phyloP scores from a whole-genome alignment of 2,329 filamentous ascomycete genomes.

The Fusarium haematococcum region DNA sequence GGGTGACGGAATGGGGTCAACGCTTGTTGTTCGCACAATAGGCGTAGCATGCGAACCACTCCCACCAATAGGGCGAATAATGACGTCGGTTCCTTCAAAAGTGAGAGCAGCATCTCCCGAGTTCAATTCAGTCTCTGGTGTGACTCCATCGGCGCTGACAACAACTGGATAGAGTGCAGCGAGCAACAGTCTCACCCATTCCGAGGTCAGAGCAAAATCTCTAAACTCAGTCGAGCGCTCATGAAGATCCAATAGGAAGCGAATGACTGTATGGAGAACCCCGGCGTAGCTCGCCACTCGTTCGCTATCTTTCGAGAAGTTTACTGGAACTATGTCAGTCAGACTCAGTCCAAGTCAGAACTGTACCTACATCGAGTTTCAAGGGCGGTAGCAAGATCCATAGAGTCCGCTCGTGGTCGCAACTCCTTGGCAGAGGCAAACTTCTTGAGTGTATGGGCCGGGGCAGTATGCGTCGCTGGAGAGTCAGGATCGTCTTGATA shows the following conservation, averaged over 20 bases:
- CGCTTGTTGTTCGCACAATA: slow-evolving; percentile 78
- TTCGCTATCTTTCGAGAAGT: slow-evolving; percentile 56
- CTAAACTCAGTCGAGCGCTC: slow-evolving; percentile 80
- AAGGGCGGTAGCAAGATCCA: slow-evolving; percentile 73
- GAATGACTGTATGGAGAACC: slow-evolving; percentile 80
- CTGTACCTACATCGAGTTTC: slow-evolving; percentile 63
- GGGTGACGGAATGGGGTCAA: slow-evolving; percentile 62
- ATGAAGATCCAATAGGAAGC: slow-evolving; percentile 84
- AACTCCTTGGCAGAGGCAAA: slow-evolving; percentile 28
- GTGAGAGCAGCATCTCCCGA: slow-evolving; percentile 83
- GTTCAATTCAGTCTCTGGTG: slow-evolving; percentile 86
- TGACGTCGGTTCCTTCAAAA: slow-evolving; percentile 87
- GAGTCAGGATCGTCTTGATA: slow-evolving; percentile 71
- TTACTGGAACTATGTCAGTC: slow-evolving; percentile 36
- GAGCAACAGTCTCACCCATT: slow-evolving; percentile 84
- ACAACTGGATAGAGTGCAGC: slow-evolving; percentile 87
- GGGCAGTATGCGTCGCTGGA: slow-evolving; percentile 49
- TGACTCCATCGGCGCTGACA: slow-evolving; percentile 86
- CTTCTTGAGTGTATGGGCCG: slow-evolving; percentile 20
- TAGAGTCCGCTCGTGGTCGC: slow-evolving; percentile 66
- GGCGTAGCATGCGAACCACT: slow-evolving; percentile 70
- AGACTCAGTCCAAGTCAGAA: too few relatives aligned
- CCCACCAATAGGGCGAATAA: slow-evolving; percentile 76
- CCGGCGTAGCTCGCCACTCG: slow-evolving; percentile 65
- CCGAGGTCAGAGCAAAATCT: slow-evolving; percentile 83